phyloP scores from a whole-genome alignment of 225 moss, liverwort and hornwort species.

The Climacium dendroides region DNA sequence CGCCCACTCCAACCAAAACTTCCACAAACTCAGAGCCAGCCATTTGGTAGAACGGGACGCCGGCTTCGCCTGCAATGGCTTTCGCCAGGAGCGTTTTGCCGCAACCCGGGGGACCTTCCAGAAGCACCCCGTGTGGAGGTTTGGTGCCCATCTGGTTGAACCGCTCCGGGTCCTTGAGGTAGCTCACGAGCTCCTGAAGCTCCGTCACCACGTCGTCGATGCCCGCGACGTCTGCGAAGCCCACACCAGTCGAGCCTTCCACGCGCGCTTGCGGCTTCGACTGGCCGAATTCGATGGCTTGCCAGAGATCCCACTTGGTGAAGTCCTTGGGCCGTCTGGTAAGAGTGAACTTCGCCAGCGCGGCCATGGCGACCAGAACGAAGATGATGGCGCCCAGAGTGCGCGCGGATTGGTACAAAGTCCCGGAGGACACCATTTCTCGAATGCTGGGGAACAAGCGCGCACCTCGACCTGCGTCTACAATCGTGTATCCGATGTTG shows the following conservation, averaged over 20 bases:
- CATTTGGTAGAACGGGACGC: conserved; percentile 98
- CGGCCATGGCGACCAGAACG: conserved; percentile 90
- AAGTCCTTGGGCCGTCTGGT: conserved; percentile 96
- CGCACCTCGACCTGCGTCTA: conserved; percentile 16
- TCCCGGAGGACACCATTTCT: conserved; percentile 57
- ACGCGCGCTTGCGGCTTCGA: conserved; percentile 99
- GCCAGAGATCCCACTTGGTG: conserved; percentile 99
- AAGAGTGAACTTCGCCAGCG: conserved; percentile 89
- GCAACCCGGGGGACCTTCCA: conserved; percentile 95
- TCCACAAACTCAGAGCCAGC: conserved; percentile 98
- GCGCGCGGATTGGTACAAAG: conserved; percentile 52
- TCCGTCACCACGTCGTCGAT: conserved; percentile 92
- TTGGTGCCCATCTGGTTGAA: conserved; percentile 99
- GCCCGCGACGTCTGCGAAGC: conserved; percentile 90
- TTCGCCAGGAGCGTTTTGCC: conserved; percentile 97
- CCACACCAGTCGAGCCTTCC: conserved; percentile 92
- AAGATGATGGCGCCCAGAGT: conserved; percentile 83
- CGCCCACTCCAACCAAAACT: conserved; percentile 93
- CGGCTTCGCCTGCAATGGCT: conserved; percentile 97
- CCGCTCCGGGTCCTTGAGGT: conserved; percentile 92
- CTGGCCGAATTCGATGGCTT: conserved; percentile 96
- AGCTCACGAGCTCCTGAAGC: conserved; percentile 93
- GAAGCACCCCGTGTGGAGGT: conserved; percentile 94
- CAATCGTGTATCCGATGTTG: conserved; percentile 26
- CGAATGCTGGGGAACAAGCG: conserved; percentile 33